These are phyloP conservation scores for Aspergillus sp. DNA, from an alignment of 2,329 filamentous ascomycete species.

Conservation along the genomic window DNA sequence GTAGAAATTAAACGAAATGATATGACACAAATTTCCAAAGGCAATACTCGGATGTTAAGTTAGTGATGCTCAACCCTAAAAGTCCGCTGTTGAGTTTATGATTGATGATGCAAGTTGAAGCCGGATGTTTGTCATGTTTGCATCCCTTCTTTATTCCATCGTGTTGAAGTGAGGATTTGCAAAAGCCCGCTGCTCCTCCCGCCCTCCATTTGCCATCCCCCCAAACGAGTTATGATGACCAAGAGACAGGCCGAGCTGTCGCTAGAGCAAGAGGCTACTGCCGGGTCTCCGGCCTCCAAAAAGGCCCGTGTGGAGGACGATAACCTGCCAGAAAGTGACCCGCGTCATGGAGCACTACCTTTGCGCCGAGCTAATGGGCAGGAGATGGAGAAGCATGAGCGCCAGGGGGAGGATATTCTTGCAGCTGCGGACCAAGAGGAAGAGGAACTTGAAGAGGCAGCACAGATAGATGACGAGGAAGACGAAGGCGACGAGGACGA, in stretches of 20 bases:
- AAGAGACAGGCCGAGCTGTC: constrained; percentile 49
- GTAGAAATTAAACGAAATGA: constrained; percentile 21
- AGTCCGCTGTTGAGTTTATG: not conserved
- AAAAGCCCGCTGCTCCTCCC: constrained; percentile 11
- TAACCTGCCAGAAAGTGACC: constrained; percentile 23
- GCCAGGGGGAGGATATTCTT: constrained; percentile 39
- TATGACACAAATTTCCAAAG: not conserved
- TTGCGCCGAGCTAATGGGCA: constrained; percentile 29
- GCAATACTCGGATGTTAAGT: not conserved
- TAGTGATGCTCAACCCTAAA: not conserved
- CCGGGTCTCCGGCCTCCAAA: constrained; percentile 46
- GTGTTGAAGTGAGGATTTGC: constrained; percentile 23
- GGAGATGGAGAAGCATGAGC: constrained; percentile 37
- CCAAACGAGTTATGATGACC: constrained; percentile 38
- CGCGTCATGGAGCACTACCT: constrained; percentile 25
- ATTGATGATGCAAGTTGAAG: not conserved
- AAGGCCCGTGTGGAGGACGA: constrained; percentile 44
- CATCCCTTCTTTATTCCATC: constrained; percentile 19
- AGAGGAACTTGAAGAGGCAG: constrained; percentile 41
- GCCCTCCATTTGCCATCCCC: constrained; percentile 6
- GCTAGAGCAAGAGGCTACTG: constrained; percentile 35
- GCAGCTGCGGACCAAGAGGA: constrained; percentile 72
- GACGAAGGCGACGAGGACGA: constrained; percentile 41
- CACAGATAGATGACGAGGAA: constrained; percentile 23
- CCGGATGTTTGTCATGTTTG: constrained; percentile 30